These are phyloP conservation scores for Hypsizygus marmoreus DNA, from an alignment of 768 basidiomycete species.

Conservation along the genomic window DNA sequence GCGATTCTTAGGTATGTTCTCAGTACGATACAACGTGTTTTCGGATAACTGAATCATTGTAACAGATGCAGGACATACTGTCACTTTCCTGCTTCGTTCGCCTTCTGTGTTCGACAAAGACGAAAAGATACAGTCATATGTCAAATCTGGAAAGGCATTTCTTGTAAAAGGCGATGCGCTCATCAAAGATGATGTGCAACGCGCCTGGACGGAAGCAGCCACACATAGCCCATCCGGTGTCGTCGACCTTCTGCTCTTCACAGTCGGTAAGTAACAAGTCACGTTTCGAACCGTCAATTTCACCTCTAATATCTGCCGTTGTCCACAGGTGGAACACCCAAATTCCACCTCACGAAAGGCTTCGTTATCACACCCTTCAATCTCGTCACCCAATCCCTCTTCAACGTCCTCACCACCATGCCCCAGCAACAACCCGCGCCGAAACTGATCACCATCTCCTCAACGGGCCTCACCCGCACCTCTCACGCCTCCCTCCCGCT, in stretches of 20 bases:
- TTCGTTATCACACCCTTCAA: conserved; percentile 49
- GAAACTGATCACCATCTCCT: conserved; percentile 55
- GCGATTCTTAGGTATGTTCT: conserved; percentile 44
- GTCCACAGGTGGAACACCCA: conserved; percentile 46
- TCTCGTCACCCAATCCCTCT: conserved; percentile 57
- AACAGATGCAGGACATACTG: conserved; percentile 56
- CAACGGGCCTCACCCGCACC: conserved; percentile 48
- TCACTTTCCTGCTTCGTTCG: conserved; percentile 67
- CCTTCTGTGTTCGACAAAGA: conserved; percentile 55
- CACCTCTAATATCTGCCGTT: no score
- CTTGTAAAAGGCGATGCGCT: conserved; percentile 66
- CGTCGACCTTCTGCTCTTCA: conserved; percentile 61
- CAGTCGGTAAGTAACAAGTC: conserved; percentile 64
- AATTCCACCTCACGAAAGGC: conserved; percentile 50
- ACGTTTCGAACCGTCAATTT: no score
- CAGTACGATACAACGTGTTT: background rate
- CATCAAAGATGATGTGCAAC: conserved; percentile 48
- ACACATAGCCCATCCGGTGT: conserved; percentile 22
- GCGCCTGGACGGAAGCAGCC: conserved; percentile 51
- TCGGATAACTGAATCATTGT: background rate
- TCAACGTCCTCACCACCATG: conserved; percentile 58
- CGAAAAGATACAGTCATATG: conserved; percentile 47
- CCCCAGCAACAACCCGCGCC: conserved; percentile 42
- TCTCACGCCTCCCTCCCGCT: conserved; percentile 50
- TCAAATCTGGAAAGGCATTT: conserved; percentile 50